Percentiles rank a stretch among this genome's conserved stretches.
Conservation (phyloP, 331 rosid genomes). For the Stylosanthes scabra region DNA sequence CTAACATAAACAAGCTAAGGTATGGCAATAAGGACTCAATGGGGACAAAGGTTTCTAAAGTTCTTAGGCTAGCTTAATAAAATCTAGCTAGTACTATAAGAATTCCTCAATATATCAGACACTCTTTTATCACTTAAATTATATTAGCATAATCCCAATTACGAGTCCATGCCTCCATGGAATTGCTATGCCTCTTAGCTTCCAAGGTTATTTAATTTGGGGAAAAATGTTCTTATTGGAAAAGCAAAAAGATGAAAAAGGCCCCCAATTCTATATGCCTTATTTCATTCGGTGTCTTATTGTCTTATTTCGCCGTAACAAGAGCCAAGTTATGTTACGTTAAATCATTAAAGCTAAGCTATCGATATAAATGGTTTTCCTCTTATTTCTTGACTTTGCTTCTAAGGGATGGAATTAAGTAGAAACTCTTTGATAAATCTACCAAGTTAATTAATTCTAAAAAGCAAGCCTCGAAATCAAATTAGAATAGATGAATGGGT, state of each 20-base stretch:
- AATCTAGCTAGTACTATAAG: too few species aligned
- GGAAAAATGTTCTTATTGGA: conserved; percentile 20
- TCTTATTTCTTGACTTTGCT: conserved; percentile 19
- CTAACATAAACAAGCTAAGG: neutral
- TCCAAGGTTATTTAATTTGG: conserved; percentile 18
- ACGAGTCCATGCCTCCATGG: conserved; percentile 3
- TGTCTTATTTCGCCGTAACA: conserved; percentile 12
- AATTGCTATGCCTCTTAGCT: conserved; percentile 16
- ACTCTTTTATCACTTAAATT: too few species aligned
- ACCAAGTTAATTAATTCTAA: too few species aligned
- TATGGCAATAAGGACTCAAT: conserved; percentile 1
- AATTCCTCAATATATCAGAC: too few species aligned
- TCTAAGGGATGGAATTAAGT: conserved; percentile 20
- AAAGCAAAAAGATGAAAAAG: conserved; percentile 6
- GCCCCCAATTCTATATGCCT: conserved; percentile 5
- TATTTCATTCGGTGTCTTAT: conserved; percentile 17
- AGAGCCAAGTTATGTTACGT: conserved; percentile 36
- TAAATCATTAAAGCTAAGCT: conserved; percentile 29
- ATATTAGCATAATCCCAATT: too few species aligned
- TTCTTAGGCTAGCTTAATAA: neutral
- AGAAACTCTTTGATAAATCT: too few species aligned
- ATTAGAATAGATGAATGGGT: too few species aligned
- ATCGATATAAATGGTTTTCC: neutral
- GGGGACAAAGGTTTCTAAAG: conserved; percentile 2
- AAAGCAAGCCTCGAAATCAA: too few species aligned